phyloP scores from a whole-genome alignment of 768 basidiomycete genomes.

The Termitomyces sp. region DNA sequence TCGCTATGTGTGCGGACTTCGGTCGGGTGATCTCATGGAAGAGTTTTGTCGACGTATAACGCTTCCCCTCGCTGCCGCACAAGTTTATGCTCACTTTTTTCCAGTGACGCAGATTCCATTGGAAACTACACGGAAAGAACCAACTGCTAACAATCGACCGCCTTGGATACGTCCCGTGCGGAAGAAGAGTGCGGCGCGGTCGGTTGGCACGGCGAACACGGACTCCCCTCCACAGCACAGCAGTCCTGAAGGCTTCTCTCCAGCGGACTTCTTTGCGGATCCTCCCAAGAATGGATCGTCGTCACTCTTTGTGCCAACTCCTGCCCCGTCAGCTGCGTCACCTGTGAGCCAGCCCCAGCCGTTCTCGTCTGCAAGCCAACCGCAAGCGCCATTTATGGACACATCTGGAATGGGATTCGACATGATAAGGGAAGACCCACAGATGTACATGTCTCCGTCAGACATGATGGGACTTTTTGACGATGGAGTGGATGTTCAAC shows the following conservation, averaged over 20 bases:
- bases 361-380: slow-evolving; percentile 15
- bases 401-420: slow-evolving; percentile 40
- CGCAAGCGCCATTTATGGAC: slow-evolving; percentile 35
- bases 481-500: slow-evolving; percentile 44
- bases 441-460: slow-evolving; percentile 54
- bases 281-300: slow-evolving; percentile 30
- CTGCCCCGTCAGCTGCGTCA: slow-evolving; percentile 12
- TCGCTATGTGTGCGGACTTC: slow-evolving; percentile 86
- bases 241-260: slow-evolving; percentile 67
- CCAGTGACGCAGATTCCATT: slow-evolving; percentile 84
- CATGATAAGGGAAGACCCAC: slow-evolving; percentile 44
- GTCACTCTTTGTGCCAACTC: slow-evolving; percentile 20
- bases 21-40: slow-evolving; percentile 91
- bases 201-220: slow-evolving; percentile 34
- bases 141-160: slow-evolving; percentile 50
- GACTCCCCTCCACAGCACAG: slow-evolving; percentile 49
- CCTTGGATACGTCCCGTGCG: slow-evolving; percentile 90
- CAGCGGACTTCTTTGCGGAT: slow-evolving; percentile 64
- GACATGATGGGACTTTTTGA: slow-evolving; percentile 66
- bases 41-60: slow-evolving; percentile 85
- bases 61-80: slow-evolving; percentile 9
- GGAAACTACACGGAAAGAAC: slow-evolving; percentile 60
- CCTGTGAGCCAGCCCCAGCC: slow-evolving; percentile 13
- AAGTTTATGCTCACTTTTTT: slow-evolving; percentile 5
- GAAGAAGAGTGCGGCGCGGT: slow-evolving; percentile 60